Evolutionary conservation across 2,329 filamentous ascomycete genomes (phyloP).

Genomic region (Seiridium cupressi): DNA sequence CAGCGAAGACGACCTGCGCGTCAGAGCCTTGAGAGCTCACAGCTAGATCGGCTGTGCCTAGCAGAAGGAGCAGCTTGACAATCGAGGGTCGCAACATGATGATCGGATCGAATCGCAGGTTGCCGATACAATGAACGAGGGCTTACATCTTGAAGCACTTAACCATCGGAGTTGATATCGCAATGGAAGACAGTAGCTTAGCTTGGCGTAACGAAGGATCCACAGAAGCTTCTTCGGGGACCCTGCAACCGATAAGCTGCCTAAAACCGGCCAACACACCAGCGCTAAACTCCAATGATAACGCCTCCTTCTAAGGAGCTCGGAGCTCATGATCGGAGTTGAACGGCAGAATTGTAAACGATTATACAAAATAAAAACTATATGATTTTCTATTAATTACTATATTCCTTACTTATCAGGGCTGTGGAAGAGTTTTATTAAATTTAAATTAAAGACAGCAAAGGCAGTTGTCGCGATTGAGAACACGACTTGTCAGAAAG

Average conservation of each 20-base stretch:
- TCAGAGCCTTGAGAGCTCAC: neutral
- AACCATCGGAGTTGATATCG: neutral
- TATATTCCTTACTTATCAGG: too few relatives aligned
- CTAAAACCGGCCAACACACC: neutral
- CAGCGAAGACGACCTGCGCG: neutral
- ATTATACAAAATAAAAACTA: too few relatives aligned
- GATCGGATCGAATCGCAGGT: neutral
- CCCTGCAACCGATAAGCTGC: neutral
- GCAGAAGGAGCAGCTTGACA: neutral
- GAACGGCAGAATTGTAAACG: too few relatives aligned
- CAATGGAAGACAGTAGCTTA: neutral
- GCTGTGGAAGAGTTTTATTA: too few relatives aligned
- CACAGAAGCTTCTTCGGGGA: neutral
- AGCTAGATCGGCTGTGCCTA: neutral
- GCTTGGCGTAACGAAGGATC: neutral
- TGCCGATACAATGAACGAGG: neutral
- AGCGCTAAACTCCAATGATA: too few relatives aligned
- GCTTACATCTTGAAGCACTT: neutral
- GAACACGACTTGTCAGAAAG: too few relatives aligned
- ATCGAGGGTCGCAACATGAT: constrained; percentile 1
- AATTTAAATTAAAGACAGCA: too few relatives aligned
- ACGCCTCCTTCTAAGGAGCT: too few relatives aligned
- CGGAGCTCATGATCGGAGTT: too few relatives aligned
- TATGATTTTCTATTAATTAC: too few relatives aligned
- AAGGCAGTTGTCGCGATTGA: too few relatives aligned